These are phyloP conservation scores for Trypanosoma mega DNA, from an alignment of 208 protist genomes.

Conservation along the genomic window DNA sequence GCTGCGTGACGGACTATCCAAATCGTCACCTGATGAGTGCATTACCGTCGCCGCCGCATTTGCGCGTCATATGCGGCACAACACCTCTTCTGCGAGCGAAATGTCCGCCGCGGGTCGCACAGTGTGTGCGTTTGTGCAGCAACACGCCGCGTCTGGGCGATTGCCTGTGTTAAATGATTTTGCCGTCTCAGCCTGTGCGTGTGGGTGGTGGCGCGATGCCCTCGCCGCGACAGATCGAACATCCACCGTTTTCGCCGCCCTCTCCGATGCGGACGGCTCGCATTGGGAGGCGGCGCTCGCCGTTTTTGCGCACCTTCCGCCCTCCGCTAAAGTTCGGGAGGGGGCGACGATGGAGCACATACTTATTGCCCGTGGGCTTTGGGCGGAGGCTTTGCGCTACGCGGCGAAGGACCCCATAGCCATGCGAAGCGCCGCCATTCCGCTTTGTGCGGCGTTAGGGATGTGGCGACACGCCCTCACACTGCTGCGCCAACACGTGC, in stretches of 20 bases:
- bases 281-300: slow-evolving; percentile 19
- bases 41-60: background rate
- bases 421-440: slow-evolving; percentile 18
- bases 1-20: slow-evolving; percentile 10
- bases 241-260: slow-evolving; percentile 17
- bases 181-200: slow-evolving; percentile 10
- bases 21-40: background rate
- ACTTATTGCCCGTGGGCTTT: slow-evolving; percentile 21
- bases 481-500: slow-evolving; percentile 15
- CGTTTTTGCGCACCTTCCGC: slow-evolving; percentile 13
- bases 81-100: background rate
- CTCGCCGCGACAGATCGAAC: slow-evolving; percentile 5
- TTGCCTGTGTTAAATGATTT: background rate
- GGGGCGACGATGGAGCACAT: slow-evolving; percentile 18
- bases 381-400: slow-evolving; percentile 19
- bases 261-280: background rate
- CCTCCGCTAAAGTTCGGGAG: slow-evolving; percentile 11
- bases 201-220: slow-evolving; percentile 26
- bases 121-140: slow-evolving; percentile 5
- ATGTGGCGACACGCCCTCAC: slow-evolving; percentile 16
- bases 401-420: slow-evolving; percentile 15
- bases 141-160: background rate
- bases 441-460: slow-evolving; percentile 26
- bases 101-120: background rate
- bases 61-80: background rate